phyloP scores from a whole-genome alignment of 176 grass and related monocot species.

The Stipa capillata region DNA sequence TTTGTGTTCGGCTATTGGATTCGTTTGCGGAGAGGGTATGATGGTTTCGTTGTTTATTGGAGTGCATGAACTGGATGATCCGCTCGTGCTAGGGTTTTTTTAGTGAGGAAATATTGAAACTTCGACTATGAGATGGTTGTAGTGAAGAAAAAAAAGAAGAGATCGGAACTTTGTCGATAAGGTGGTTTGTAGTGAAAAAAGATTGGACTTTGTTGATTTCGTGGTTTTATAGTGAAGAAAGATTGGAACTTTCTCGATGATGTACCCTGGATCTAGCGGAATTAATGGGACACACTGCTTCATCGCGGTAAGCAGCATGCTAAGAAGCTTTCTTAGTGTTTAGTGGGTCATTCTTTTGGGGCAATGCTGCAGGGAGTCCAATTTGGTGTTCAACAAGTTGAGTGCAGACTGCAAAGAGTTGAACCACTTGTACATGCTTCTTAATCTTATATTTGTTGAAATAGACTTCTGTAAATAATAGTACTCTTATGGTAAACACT shows the following conservation, averaged over 20 bases:
- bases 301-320: neutral
- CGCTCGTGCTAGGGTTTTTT: constrained; percentile 13
- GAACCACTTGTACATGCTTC: neutral
- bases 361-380: neutral
- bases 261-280: neutral
- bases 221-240: neutral
- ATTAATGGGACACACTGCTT: neutral
- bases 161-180: neutral
- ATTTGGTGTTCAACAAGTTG: neutral
- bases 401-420: neutral
- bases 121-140: neutral
- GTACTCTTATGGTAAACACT: neutral
- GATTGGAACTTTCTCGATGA: neutral
- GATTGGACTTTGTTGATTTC: neutral
- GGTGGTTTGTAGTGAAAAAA: neutral
- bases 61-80: neutral
- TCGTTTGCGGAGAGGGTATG: neutral
- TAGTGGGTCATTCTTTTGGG: neutral
- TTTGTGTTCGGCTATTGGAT: neutral
- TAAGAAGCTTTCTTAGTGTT: neutral
- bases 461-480: neutral
- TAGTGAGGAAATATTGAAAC: neutral
- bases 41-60: neutral
- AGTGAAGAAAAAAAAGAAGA: neutral
- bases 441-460: neutral